phyloP scores from a whole-genome alignment of 768 basidiomycete genomes.

The Trametes gibbosa region DNA sequence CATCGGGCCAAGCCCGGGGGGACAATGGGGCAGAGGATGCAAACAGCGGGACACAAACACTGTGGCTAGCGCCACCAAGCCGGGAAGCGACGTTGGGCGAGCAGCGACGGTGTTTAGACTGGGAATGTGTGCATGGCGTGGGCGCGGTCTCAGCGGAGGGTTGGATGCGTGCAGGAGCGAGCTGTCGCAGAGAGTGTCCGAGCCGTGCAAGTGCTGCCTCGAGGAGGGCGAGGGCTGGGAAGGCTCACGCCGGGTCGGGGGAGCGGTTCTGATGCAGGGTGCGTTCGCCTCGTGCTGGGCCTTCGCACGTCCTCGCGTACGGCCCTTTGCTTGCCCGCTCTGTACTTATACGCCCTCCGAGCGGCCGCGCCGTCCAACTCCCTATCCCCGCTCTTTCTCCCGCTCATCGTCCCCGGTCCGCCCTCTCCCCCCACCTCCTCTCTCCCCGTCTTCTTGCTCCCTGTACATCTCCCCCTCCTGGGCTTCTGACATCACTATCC shows the following conservation, averaged over 20 bases:
- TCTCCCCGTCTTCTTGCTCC: conserved; percentile 1
- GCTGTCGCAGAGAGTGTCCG: too few species aligned
- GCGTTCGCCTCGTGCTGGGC: conserved; percentile 17
- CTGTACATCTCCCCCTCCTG: neutral
- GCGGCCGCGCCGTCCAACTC: neutral
- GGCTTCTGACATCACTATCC: conserved; percentile 3
- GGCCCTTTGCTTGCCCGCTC: neutral
- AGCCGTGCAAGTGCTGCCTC: conserved; percentile 4
- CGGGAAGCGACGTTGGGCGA: neutral
- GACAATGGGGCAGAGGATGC: conserved; percentile 3
- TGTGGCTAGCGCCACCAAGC: conserved; percentile 7
- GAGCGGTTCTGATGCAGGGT: conserved; percentile 19
- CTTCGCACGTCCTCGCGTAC: conserved; percentile 8
- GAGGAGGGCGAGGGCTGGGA: conserved; percentile 11
- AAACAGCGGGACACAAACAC: conserved; percentile 12
- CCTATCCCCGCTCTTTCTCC: conserved; percentile 17
- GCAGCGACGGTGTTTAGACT: neutral
- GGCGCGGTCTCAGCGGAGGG: neutral
- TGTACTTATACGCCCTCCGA: conserved; percentile 13
- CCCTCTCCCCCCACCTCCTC: neutral
- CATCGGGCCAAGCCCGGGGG: neutral
- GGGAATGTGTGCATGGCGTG: too few species aligned
- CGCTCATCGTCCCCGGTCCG: neutral
- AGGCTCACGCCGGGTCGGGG: neutral
- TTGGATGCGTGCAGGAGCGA: neutral